These are phyloP conservation scores for Cardamine chenopodiifolia DNA, from an alignment of 345 rosid species.

Conservation along the genomic window DNA sequence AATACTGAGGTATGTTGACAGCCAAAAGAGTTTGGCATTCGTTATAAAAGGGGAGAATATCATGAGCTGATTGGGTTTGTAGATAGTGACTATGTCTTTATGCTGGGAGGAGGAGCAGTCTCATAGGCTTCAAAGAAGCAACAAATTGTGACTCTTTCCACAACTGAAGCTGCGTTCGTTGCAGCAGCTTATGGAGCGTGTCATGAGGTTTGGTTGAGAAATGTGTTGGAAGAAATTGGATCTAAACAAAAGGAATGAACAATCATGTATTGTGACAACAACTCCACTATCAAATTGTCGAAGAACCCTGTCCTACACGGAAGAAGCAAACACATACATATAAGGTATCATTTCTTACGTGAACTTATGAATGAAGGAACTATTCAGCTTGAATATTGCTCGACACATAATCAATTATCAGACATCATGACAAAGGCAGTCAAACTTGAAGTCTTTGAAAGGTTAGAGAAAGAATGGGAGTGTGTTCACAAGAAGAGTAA, in stretches of 20 bases:
- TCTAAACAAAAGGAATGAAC: rapidly evolving
- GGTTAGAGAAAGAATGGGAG: neutral
- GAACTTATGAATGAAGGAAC: neutral
- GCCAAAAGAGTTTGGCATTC: rapidly evolving
- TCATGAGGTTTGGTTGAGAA: neutral
- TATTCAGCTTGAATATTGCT: neutral
- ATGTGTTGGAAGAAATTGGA: rapidly evolving
- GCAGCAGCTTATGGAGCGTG: neutral
- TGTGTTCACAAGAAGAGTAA: neutral
- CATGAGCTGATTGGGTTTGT: neutral
- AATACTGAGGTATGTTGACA: neutral
- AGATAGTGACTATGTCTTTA: neutral
- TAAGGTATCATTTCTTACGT: neutral
- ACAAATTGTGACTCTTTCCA: neutral
- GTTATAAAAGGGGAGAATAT: rapidly evolving
- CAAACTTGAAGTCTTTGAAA: neutral
- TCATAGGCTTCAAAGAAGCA: neutral
- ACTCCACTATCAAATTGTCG: neutral
- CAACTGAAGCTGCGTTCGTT: neutral
- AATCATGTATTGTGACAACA: neutral
- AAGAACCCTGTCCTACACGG: neutral
- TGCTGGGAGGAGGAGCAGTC: neutral
- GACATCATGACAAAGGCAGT: neutral
- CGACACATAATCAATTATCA: too few species aligned
- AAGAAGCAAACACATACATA: neutral